These are phyloP conservation scores for Chlamydomonas reinhardtii DNA, from an alignment of 163 green algal species.

Conservation along the genomic window DNA sequence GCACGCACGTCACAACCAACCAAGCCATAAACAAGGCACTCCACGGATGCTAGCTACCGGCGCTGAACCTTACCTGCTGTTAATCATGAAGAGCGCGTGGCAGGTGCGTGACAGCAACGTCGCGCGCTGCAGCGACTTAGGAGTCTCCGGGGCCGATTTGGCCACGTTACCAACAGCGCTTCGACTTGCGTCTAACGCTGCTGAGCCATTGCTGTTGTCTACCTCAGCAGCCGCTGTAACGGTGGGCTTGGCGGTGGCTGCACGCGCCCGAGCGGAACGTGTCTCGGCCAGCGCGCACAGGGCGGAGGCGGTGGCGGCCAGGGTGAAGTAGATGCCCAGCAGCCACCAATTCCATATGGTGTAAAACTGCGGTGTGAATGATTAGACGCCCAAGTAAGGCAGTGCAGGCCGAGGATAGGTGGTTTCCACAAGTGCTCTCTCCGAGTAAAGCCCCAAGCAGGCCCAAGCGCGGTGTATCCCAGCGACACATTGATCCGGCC, in stretches of 20 bases:
- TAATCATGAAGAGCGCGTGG: conserved; percentile 41
- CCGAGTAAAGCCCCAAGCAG: too few relatives aligned
- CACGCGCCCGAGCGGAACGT: neutral
- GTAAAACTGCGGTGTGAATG: too few relatives aligned
- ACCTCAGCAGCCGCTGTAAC: neutral
- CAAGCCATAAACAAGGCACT: too few relatives aligned
- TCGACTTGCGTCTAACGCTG: neutral
- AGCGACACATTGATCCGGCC: too few relatives aligned
- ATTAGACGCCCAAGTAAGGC: too few relatives aligned
- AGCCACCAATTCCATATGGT: conserved; percentile 42
- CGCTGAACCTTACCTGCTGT: neutral
- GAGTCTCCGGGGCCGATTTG: neutral
- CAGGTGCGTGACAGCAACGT: conserved; percentile 22
- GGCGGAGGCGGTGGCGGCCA: conserved; percentile 1
- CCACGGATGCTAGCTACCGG: too few relatives aligned
- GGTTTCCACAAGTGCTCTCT: too few relatives aligned
- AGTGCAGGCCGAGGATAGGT: too few relatives aligned
- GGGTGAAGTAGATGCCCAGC: conserved; percentile 37
- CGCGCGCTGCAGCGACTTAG: neutral
- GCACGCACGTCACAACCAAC: too few relatives aligned
- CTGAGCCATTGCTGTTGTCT: neutral
- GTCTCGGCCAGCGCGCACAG: neutral
- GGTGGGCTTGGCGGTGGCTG: neutral
- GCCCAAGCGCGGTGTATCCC: too few relatives aligned
- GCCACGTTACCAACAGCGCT: neutral